A percentile compares a stretch with the other conserved stretches of the same genome.
Evolutionary conservation across 306 rosid species (phyloP).

Genomic region (Vigna nakashimae): DNA sequence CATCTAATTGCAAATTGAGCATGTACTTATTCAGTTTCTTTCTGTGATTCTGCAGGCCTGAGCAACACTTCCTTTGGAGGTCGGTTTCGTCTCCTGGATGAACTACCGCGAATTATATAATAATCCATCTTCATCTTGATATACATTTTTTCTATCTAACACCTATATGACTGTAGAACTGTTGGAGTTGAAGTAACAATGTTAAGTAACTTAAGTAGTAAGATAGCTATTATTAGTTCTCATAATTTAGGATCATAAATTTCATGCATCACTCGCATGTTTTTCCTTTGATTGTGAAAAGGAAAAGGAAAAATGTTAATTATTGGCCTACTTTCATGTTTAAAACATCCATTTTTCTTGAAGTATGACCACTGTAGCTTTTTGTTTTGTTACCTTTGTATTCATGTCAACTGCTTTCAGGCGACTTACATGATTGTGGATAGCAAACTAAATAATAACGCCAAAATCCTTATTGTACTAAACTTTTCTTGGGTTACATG

Average conservation of each 20-base stretch:
- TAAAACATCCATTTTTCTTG: background rate
- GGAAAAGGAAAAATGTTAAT: background rate
- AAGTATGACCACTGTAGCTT: background rate
- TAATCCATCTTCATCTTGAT: constrained; percentile 2
- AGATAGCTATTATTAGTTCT: constrained; percentile 22
- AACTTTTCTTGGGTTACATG: constrained; percentile 22
- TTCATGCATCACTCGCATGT: background rate
- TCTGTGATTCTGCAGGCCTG: constrained; percentile 69
- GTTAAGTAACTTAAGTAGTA: constrained; percentile 13
- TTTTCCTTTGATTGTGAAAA: background rate
- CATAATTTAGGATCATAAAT: constrained; percentile 27
- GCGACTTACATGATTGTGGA: background rate
- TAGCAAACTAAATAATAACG: constrained; percentile 10
- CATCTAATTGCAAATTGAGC: constrained; percentile 16
- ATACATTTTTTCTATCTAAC: background rate
- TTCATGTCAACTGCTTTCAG: background rate
- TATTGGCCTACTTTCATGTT: background rate
- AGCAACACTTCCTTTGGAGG: constrained; percentile 91
- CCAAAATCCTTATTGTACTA: background rate
- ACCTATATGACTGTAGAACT: constrained; percentile 2
- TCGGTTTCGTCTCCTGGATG: constrained; percentile 50
- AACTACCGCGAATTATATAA: constrained; percentile 9
- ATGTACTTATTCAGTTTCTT: constrained; percentile 46
- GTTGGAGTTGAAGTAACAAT: constrained; percentile 16
- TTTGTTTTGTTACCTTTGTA: constrained; percentile 10